A percentile compares a stretch with the other conserved stretches of the same genome.
These are phyloP conservation scores for Epichloe typhina DNA, from an alignment of 2,329 filamentous ascomycete genomes.

Conservation along the genomic window DNA sequence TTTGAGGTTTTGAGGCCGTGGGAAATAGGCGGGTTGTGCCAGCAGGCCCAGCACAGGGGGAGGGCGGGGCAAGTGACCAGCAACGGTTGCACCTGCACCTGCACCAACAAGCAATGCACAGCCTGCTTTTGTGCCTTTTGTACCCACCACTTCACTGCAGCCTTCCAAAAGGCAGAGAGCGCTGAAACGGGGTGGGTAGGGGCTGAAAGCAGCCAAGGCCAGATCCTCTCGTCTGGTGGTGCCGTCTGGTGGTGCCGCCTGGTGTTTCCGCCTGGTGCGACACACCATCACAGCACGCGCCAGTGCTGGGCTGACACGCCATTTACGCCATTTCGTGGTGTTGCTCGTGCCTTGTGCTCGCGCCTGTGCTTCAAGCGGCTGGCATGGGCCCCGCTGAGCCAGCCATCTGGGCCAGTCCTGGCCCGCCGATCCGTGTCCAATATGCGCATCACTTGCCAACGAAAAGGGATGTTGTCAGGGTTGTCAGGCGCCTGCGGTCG, in stretches of 20 bases:
- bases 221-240: too few species aligned
- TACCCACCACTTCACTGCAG: too few species aligned
- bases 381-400: not conserved
- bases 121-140: not conserved
- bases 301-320: constrained; percentile 1
- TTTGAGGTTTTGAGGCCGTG: constrained; percentile 1
- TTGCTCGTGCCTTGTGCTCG: not conserved
- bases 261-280: not conserved
- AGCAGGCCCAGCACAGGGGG: too few species aligned
- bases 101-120: not conserved
- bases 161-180: not conserved
- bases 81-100: not conserved
- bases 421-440: not conserved
- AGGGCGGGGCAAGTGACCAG: too few species aligned
- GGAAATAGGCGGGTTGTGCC: not conserved
- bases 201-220: too few species aligned
- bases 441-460: too few species aligned
- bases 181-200: too few species aligned
- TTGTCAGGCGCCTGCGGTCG: too few species aligned
- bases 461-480: too few species aligned
- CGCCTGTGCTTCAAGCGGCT: not conserved
- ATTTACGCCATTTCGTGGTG: not conserved
- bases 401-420: not conserved
- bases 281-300: not conserved
- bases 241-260: too few species aligned